Conservation (phyloP, 352 stramenopile genomes). For the Bremia lactucae region DNA sequence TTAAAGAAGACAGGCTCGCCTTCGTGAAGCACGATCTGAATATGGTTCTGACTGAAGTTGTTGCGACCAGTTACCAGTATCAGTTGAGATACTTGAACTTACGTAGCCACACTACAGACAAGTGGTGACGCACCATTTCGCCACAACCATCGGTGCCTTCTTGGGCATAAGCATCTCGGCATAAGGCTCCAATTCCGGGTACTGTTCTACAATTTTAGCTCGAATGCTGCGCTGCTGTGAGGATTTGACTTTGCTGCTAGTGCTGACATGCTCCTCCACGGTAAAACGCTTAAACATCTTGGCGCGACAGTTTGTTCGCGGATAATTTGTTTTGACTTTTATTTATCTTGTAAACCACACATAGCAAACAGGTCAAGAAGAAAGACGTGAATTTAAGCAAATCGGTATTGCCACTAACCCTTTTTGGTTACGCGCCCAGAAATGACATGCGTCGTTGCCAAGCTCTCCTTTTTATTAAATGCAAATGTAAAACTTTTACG, state of each 20-base stretch:
- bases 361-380: too few species aligned
- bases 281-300: slow-evolving; percentile 94
- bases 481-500: too few species aligned
- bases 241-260: slow-evolving; percentile 94
- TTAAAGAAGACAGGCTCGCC: slow-evolving; percentile 93
- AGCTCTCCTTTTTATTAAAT: too few species aligned
- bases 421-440: too few species aligned
- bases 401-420: too few species aligned
- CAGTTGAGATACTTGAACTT: background rate
- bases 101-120: slow-evolving; percentile 11
- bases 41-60: slow-evolving; percentile 81
- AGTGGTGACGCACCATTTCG: slow-evolving; percentile 63
- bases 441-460: too few species aligned
- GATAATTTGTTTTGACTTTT: too few species aligned
- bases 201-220: slow-evolving; percentile 90
- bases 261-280: slow-evolving; percentile 89
- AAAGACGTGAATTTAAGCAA: too few species aligned
- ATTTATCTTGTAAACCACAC: too few species aligned
- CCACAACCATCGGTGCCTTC: slow-evolving; percentile 89
- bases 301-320: background rate
- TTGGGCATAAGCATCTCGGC: slow-evolving; percentile 88
- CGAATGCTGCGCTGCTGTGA: slow-evolving; percentile 94
- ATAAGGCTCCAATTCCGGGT: slow-evolving; percentile 82
- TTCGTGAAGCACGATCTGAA: slow-evolving; percentile 85
- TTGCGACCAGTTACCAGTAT: too few species aligned